Evolutionary conservation across 2,329 filamentous ascomycete species (phyloP).

Genomic region (Xylaria arbuscula): DNA sequence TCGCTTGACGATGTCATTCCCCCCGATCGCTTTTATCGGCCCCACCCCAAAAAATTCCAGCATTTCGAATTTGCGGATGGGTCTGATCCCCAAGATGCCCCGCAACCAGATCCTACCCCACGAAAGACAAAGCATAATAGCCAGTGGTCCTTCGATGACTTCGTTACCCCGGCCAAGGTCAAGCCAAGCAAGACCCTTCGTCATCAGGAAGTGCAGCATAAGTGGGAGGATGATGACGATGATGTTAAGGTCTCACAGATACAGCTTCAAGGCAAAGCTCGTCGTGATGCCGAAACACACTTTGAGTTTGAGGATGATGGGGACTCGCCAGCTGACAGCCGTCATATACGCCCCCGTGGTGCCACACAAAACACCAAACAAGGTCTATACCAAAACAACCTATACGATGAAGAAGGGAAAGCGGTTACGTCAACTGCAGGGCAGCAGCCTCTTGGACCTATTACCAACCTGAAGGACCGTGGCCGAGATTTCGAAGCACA

Average conservation of each 20-base stretch:
- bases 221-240: conserved; percentile 82
- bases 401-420: conserved; percentile 70
- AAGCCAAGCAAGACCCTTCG: conserved; percentile 69
- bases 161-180: conserved; percentile 81
- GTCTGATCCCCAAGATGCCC: conserved; percentile 62
- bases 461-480: conserved; percentile 79
- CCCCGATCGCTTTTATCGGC: conserved; percentile 64
- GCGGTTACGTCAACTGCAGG: conserved; percentile 52
- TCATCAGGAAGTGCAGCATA: conserved; percentile 77
- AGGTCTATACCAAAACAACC: conserved; percentile 80
- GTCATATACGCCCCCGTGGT: conserved; percentile 62
- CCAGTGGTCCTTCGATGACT: conserved; percentile 91
- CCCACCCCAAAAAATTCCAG: conserved; percentile 81
- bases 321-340: conserved; percentile 64
- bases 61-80: conserved; percentile 87
- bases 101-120: conserved; percentile 56
- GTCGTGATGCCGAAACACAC: conserved; percentile 83
- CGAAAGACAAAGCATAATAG: conserved; percentile 73
- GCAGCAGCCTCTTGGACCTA: conserved; percentile 67
- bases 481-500: conserved; percentile 82
- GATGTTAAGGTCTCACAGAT: conserved; percentile 66
- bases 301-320: conserved; percentile 86
- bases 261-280: conserved; percentile 71
- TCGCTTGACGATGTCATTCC: conserved; percentile 56
- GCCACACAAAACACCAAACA: conserved; percentile 74